phyloP scores from a whole-genome alignment of 495 filamentous ascomycete species.

The Penicillium pancosmium region DNA sequence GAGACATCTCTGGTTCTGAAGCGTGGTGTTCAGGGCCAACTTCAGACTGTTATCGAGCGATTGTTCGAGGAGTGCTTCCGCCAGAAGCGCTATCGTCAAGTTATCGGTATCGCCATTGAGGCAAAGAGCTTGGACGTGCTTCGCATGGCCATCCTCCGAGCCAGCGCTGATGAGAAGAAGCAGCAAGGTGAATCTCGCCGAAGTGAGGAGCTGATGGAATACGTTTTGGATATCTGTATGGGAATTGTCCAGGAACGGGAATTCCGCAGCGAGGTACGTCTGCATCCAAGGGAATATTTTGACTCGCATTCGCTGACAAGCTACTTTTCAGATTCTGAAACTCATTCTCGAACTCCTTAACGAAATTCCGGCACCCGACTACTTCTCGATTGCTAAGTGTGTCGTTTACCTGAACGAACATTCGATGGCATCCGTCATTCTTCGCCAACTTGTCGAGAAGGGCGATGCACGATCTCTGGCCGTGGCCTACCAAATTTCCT shows the following conservation, averaged over 20 bases:
- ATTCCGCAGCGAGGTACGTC: constrained; percentile 72
- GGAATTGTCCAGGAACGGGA: constrained; percentile 92
- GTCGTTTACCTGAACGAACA: constrained; percentile 95
- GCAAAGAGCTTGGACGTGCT: constrained; percentile 91
- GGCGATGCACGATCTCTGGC: constrained; percentile 76
- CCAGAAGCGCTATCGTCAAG: constrained; percentile 88
- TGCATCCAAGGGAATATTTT: background rate
- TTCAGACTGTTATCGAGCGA: constrained; percentile 81
- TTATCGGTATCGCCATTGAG: constrained; percentile 98
- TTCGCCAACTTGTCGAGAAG: constrained; percentile 78
- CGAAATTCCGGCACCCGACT: constrained; percentile 88
- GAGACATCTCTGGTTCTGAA: constrained; percentile 58
- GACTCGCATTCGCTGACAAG: constrained; percentile 21
- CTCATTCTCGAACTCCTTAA: constrained; percentile 86
- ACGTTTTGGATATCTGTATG: constrained; percentile 95
- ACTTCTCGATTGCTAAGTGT: constrained; percentile 97
- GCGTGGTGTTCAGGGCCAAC: constrained; percentile 63
- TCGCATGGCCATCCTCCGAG: constrained; percentile 77
- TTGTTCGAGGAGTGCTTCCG: constrained; percentile 90
- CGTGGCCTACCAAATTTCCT: constrained; percentile 95
- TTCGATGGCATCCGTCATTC: constrained; percentile 84
- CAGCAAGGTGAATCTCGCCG: constrained; percentile 60
- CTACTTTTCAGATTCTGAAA: constrained; percentile 64
- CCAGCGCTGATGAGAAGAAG: constrained; percentile 78
- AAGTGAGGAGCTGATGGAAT: constrained; percentile 95